Percentiles rank a stretch among this genome's conserved stretches.
These are phyloP conservation scores for Colletotrichum liriopes DNA, from an alignment of 2,329 filamentous ascomycete genomes.

Conservation along the genomic window DNA sequence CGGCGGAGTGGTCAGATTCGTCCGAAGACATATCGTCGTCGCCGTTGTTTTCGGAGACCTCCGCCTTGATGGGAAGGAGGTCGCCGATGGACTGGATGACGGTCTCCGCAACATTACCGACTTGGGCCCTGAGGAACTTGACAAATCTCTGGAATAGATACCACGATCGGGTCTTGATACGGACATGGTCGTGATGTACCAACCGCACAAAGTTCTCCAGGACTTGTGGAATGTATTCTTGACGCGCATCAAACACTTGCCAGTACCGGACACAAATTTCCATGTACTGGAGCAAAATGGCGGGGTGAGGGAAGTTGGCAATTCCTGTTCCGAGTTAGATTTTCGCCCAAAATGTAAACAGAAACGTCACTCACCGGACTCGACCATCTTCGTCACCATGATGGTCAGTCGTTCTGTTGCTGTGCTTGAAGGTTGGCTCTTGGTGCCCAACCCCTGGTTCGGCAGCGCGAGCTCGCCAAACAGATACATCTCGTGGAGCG, in stretches of 20 bases:
- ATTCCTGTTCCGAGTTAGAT: slow-evolving; percentile 72
- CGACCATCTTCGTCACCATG: slow-evolving; percentile 97
- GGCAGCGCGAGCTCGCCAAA: slow-evolving; percentile 96
- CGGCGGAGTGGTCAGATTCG: slow-evolving; percentile 90
- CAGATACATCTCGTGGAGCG: slow-evolving; percentile 93
- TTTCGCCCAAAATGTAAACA: slow-evolving; percentile 32
- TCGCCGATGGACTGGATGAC: slow-evolving; percentile 93
- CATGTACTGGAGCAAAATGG: slow-evolving; percentile 97
- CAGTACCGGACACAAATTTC: slow-evolving; percentile 97
- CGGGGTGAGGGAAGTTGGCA: slow-evolving; percentile 88
- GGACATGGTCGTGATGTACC: slow-evolving; percentile 89
- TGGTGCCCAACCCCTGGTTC: slow-evolving; percentile 87
- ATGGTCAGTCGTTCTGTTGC: slow-evolving; percentile 87
- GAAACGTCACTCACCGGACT: slow-evolving; percentile 77
- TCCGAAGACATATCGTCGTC: slow-evolving; percentile 97
- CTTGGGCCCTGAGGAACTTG: slow-evolving; percentile 86
- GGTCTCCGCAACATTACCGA: slow-evolving; percentile 91
- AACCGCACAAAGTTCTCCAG: slow-evolving; percentile 93
- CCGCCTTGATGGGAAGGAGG: slow-evolving; percentile 90
- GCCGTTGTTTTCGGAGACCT: slow-evolving; percentile 82
- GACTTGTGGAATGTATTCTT: slow-evolving; percentile 85
- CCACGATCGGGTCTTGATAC: slow-evolving; percentile 93
- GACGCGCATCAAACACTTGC: slow-evolving; percentile 90
- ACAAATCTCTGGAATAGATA: slow-evolving; percentile 96
- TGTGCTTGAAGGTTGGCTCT: slow-evolving; percentile 84